Evolutionary conservation across 805 yeast genomes (phyloP).

Genomic region (Metschnikowia picachoensis): DNA sequence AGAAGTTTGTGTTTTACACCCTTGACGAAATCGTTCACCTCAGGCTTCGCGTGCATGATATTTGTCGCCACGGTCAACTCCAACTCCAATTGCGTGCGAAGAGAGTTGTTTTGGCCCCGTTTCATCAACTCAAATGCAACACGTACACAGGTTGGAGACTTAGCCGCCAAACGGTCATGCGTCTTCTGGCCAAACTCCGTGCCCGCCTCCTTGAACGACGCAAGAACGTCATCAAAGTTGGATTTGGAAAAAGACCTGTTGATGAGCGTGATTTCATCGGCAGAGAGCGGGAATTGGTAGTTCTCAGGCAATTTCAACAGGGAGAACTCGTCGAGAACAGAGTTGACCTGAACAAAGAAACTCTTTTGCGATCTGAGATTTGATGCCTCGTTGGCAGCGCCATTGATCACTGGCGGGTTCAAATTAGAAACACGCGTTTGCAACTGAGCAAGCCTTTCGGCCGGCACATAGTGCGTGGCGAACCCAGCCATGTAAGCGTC

Average conservation of each 20-base stretch:
- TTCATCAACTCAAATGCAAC: slow-evolving; percentile 67
- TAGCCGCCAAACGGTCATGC: slow-evolving; percentile 50
- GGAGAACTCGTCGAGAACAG: slow-evolving; percentile 74
- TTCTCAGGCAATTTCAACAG: slow-evolving; percentile 57
- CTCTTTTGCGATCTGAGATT: slow-evolving; percentile 29
- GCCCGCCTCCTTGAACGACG: slow-evolving; percentile 49
- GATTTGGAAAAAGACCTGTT: slow-evolving; percentile 61
- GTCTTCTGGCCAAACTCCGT: slow-evolving; percentile 64
- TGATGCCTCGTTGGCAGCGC: slow-evolving; percentile 20
- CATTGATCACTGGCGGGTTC: slow-evolving; percentile 39
- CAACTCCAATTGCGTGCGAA: slow-evolving; percentile 61
- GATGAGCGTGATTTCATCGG: slow-evolving; percentile 57
- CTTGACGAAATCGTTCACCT: slow-evolving; percentile 56
- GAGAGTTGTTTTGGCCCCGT: slow-evolving; percentile 52
- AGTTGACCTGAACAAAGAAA: slow-evolving; percentile 57
- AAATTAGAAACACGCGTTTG: slow-evolving; percentile 62
- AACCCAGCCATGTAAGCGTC: slow-evolving; percentile 83
- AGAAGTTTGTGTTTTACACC: slow-evolving; percentile 64
- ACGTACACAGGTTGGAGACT: slow-evolving; percentile 77
- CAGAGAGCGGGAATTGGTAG: slow-evolving; percentile 55
- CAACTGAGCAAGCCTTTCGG: slow-evolving; percentile 58
- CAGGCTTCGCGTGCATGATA: slow-evolving; percentile 53
- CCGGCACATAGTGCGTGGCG: slow-evolving; percentile 85
- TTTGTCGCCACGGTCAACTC: slow-evolving; percentile 78
- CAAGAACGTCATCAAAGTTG: slow-evolving; percentile 53